Percentiles rank a stretch among this genome's conserved stretches.
These are phyloP conservation scores for Rhododendron molle DNA, from an alignment of 148 eudicot species.

Conservation along the genomic window DNA sequence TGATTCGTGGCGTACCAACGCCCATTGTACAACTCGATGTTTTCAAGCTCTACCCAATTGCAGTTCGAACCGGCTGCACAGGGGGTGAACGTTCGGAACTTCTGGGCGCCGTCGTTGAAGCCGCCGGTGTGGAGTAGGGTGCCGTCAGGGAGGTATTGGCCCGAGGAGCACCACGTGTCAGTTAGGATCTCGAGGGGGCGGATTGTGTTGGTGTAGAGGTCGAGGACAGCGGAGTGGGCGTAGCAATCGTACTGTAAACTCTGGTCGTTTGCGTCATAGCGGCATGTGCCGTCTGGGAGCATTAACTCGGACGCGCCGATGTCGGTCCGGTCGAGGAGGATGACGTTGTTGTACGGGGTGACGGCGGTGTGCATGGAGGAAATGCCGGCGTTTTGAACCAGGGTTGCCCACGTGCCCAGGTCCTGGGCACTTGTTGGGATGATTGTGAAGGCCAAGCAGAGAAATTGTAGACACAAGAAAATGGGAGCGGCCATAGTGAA, in stretches of 20 bases:
- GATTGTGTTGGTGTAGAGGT: constrained; percentile 44
- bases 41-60: constrained; percentile 71
- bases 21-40: constrained; percentile 36
- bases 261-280: constrained; percentile 22
- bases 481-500: background rate
- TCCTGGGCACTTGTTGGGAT: constrained; percentile 18
- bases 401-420: constrained; percentile 87
- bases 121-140: constrained; percentile 66
- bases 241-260: constrained; percentile 46
- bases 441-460: background rate
- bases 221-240: constrained; percentile 79
- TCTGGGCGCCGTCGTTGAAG: constrained; percentile 50
- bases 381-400: constrained; percentile 65
- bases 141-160: background rate
- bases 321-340: constrained; percentile 85
- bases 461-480: background rate
- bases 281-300: constrained; percentile 45
- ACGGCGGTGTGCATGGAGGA: constrained; percentile 99
- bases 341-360: constrained; percentile 65
- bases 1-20: constrained; percentile 30
- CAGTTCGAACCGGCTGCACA: constrained; percentile 41
- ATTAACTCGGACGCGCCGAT: constrained; percentile 52
- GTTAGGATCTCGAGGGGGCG: constrained; percentile 58
- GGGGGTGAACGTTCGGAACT: constrained; percentile 56
- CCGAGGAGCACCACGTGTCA: background rate